phyloP scores from a whole-genome alignment of 192 early-diverging fungal genomes.

The Physocladia obscura region DNA sequence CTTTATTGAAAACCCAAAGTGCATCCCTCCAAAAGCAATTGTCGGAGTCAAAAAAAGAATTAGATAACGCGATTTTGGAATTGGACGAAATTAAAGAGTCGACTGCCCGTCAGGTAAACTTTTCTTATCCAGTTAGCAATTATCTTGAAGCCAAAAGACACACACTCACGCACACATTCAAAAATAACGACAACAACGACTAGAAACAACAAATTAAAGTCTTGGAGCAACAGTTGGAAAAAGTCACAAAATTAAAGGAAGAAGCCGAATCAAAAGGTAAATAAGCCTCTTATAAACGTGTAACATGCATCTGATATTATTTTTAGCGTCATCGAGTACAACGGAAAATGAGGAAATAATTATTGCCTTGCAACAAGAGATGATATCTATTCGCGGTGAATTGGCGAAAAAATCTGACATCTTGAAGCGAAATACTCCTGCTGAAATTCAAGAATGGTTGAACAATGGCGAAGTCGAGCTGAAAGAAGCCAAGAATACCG shows the following conservation, averaged over 20 bases:
- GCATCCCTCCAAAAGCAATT: conserved; percentile 8
- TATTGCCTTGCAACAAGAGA: conserved; percentile 23
- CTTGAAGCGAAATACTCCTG: conserved; percentile 17
- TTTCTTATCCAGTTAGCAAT: neutral
- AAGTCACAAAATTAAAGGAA: conserved; percentile 18
- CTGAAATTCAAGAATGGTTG: conserved; percentile 27
- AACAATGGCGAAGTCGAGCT: conserved; percentile 20
- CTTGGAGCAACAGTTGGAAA: conserved; percentile 20
- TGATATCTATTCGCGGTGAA: conserved; percentile 27
- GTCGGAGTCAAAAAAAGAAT: neutral
- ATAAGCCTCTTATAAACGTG: neutral
- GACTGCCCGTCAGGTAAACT: conserved; percentile 6
- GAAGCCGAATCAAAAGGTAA: conserved; percentile 18
- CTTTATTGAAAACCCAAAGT: neutral
- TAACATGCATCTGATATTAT: neutral
- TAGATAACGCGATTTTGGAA: neutral
- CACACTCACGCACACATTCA: no score
- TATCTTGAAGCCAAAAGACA: no score
- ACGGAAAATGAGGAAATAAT: conserved; percentile 27
- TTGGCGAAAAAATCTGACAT: conserved; percentile 22
- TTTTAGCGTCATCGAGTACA: conserved; percentile 10
- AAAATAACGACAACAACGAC: neutral
- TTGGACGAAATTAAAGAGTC: conserved; percentile 8
- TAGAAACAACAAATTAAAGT: conserved; percentile 28
- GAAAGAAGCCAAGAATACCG: conserved; percentile 12